Conservation (phyloP, 495 filamentous ascomycete species). For the Rostrohypoxylon terebratum region DNA sequence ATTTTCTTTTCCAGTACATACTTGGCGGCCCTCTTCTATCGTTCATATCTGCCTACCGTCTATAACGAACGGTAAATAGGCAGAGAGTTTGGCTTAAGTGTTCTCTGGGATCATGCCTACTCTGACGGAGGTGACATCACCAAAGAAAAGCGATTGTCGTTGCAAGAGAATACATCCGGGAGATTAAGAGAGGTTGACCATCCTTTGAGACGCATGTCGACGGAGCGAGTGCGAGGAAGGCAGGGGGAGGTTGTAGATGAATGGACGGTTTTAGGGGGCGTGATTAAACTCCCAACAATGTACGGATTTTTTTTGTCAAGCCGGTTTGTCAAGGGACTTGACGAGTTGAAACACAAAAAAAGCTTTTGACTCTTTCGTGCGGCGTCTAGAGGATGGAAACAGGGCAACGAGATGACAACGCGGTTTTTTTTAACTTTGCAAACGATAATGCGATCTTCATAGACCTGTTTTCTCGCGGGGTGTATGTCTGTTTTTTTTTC, state of each 20-base stretch:
- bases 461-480: conserved; percentile 30
- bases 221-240: conserved; percentile 2
- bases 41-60: conserved; percentile 21
- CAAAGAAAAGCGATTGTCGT: conserved; percentile 19
- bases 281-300: conserved; percentile 13
- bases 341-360: conserved; percentile 17
- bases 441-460: conserved; percentile 47
- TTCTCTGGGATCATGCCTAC: neutral
- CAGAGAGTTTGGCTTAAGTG: neutral
- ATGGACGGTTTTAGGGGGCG: conserved; percentile 5
- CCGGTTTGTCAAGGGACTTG: conserved; percentile 3
- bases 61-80: neutral
- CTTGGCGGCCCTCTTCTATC: conserved; percentile 33
- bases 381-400: conserved; percentile 37
- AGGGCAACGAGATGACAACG: conserved; percentile 44
- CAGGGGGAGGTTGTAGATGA: conserved; percentile 4
- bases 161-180: conserved; percentile 17
- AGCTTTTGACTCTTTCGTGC: conserved; percentile 20
- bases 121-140: conserved; percentile 6
- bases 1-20: conserved; percentile 51
- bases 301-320: conserved; percentile 42
- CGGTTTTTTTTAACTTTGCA: conserved; percentile 40
- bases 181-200: conserved; percentile 12
- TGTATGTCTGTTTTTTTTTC: neutral
- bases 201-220: conserved; percentile 19